Evolutionary conservation across 441 rosid genomes (phyloP).

Genomic region (Iberis amara): DNA sequence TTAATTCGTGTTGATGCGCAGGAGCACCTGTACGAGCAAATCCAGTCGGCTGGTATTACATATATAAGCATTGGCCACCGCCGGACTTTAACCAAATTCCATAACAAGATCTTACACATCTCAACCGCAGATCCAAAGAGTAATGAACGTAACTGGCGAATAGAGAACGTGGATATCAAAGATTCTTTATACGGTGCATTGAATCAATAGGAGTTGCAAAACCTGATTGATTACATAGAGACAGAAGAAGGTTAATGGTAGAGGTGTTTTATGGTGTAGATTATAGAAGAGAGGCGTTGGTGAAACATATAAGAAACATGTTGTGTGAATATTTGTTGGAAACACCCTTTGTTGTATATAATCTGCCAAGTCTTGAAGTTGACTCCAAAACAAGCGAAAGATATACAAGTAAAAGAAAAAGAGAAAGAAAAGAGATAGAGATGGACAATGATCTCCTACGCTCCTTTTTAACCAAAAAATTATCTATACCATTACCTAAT

Average conservation of each 20-base stretch:
- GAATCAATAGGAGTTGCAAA: constrained; percentile 20
- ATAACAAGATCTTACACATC: constrained; percentile 48
- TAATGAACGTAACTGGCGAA: constrained; percentile 44
- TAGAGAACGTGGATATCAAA: constrained; percentile 29
- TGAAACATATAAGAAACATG: background rate
- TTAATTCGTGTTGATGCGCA: constrained; percentile 25
- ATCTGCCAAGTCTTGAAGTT: background rate
- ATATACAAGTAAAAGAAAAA: too few species aligned
- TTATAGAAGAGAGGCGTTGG: constrained; percentile 2
- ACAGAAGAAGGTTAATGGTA: background rate
- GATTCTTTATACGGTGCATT: constrained; percentile 10
- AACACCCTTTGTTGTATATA: constrained; percentile 8
- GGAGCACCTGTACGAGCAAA: constrained; percentile 66
- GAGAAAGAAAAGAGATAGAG: too few species aligned
- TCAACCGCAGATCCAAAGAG: constrained; percentile 45
- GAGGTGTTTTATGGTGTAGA: background rate
- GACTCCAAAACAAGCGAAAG: too few species aligned
- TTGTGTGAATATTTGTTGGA: background rate
- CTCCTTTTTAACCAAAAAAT: too few species aligned
- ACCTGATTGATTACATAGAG: constrained; percentile 14
- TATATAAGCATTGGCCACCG: constrained; percentile 83
- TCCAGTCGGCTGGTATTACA: constrained; percentile 68
- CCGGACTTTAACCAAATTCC: constrained; percentile 53
- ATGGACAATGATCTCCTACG: too few species aligned
- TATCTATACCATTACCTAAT: too few species aligned